Conservation (phyloP, 805 yeast genomes). For the Priceomyces haplophilus region DNA sequence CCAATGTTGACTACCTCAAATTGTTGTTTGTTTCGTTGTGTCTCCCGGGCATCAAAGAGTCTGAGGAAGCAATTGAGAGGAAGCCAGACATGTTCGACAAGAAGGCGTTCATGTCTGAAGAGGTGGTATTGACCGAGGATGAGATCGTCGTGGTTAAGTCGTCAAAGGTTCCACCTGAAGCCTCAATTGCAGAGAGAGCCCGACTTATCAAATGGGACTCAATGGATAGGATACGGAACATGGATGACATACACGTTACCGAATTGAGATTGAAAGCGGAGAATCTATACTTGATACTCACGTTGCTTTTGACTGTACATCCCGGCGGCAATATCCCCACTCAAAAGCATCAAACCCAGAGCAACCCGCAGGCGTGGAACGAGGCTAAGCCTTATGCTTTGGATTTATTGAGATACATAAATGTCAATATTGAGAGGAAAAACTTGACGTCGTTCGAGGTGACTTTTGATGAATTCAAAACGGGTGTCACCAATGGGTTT, state of each 20-base stretch:
- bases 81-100: conserved; percentile 2
- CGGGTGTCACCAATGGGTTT: conserved; percentile 14
- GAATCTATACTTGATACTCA: conserved; percentile 42
- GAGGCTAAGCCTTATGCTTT: conserved; percentile 44
- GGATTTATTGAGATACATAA: conserved; percentile 49
- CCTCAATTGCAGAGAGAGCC: conserved; percentile 10
- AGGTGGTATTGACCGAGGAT: not conserved
- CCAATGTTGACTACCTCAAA: conserved; percentile 38
- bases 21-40: conserved; percentile 48
- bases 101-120: conserved; percentile 1
- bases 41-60: conserved; percentile 2
- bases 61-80: not conserved
- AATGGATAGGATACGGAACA: conserved; percentile 36
- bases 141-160: conserved; percentile 20
- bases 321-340: conserved; percentile 30
- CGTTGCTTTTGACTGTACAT: conserved; percentile 47
- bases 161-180: conserved; percentile 8
- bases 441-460: conserved; percentile 17
- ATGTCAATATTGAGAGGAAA: conserved; percentile 27
- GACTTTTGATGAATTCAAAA: conserved; percentile 15
- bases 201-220: conserved; percentile 25
- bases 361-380: conserved; percentile 33
- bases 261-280: conserved; percentile 36
- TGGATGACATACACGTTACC: conserved; percentile 43
- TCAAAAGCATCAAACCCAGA: conserved; percentile 19